Evolutionary conservation across 2,329 filamentous ascomycete genomes (phyloP).

Genomic region (Botrytis hyacinthi): DNA sequence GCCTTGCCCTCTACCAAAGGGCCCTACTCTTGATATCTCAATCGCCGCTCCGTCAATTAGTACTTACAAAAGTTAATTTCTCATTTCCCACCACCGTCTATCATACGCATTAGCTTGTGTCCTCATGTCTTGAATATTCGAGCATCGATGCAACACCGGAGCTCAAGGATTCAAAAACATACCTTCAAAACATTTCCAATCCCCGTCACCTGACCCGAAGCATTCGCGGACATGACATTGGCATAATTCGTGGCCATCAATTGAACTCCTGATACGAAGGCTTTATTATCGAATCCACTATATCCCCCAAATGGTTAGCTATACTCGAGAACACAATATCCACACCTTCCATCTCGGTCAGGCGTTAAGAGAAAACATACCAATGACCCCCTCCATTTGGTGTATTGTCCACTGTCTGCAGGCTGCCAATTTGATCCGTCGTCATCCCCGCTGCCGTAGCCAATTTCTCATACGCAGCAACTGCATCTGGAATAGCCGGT

Average conservation of each 20-base stretch:
- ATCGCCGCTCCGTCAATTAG: not conserved
- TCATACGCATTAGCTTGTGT: conserved; percentile 17
- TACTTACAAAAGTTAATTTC: conserved; percentile 28
- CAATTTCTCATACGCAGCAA: conserved; percentile 51
- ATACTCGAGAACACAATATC: not conserved
- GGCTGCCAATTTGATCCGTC: conserved; percentile 45
- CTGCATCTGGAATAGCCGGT: conserved; percentile 48
- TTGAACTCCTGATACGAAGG: conserved; percentile 56
- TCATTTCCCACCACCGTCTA: conserved; percentile 34
- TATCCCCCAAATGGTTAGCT: not conserved
- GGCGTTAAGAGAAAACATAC: conserved; percentile 1
- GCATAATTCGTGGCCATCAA: conserved; percentile 53
- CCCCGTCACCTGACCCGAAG: conserved; percentile 49
- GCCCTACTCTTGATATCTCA: no score
- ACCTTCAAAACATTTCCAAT: conserved; percentile 49
- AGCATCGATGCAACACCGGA: not conserved
- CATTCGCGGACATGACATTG: conserved; percentile 51
- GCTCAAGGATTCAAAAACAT: conserved; percentile 13
- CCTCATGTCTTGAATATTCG: not conserved
- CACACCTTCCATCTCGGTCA: no score
- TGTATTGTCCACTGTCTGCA: conserved; percentile 57
- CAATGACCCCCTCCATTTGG: conserved; percentile 56
- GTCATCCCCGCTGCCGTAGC: conserved; percentile 46
- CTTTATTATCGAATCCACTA: conserved; percentile 53
- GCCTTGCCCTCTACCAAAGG: no score